phyloP scores from a whole-genome alignment of 257 asterid species.

The Solanum tarapatanum region DNA sequence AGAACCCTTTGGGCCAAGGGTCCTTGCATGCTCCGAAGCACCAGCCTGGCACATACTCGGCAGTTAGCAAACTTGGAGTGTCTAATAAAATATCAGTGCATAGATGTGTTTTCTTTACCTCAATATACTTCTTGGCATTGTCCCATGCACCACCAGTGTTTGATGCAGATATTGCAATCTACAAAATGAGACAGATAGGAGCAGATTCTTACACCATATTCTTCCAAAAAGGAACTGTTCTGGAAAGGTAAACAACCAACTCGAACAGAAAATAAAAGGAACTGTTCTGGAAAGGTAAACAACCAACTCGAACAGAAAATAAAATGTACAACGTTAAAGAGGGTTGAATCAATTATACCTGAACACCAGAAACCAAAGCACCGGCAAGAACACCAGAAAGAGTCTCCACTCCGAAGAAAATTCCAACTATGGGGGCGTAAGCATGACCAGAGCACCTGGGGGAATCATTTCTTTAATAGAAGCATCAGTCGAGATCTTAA shows the following conservation, averaged over 20 bases:
- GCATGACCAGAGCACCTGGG: slow-evolving; percentile 93
- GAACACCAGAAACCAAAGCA: slow-evolving; percentile 86
- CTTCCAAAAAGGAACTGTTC: neutral
- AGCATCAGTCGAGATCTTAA: slow-evolving; percentile 82
- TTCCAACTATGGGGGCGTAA: slow-evolving; percentile 75
- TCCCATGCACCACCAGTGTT: slow-evolving; percentile 1
- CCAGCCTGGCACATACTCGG: neutral
- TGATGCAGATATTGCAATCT: neutral
- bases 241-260: neutral
- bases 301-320: neutral
- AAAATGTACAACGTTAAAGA: neutral
- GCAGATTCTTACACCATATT: neutral
- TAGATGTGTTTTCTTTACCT: neutral
- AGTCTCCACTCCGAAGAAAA: slow-evolving; percentile 78
- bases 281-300: neutral
- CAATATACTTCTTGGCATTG: neutral
- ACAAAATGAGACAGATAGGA: neutral
- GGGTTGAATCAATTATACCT: slow-evolving; percentile 28
- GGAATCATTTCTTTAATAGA: slow-evolving; percentile 88
- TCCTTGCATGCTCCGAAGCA: neutral
- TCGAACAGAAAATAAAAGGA: neutral
- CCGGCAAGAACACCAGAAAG: slow-evolving; percentile 89
- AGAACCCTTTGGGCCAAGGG: neutral
- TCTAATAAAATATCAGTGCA: neutral
- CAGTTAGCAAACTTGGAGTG: neutral